Evolutionary conservation across 805 yeast species (phyloP), one percentile per base, ranked within the genome.

Genomic region (Kuraishia borneana): DNA sequence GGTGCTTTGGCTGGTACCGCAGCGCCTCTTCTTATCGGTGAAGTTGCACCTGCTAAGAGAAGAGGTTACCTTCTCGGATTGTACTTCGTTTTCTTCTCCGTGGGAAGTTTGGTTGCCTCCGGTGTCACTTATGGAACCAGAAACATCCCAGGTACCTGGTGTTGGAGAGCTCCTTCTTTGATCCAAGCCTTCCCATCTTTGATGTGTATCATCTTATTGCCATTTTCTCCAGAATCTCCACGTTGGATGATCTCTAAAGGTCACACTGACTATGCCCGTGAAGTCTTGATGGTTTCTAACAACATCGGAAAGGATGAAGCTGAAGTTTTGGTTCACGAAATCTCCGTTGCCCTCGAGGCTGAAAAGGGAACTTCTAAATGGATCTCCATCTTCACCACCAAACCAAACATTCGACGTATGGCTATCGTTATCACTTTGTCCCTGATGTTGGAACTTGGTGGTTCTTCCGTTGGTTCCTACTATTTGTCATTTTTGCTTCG

Each of bases 191-290:
- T 46, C 13, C 54, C 57, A 3, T 44, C 60, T 5, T 31, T 42
- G 20, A 31, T 50, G 7, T 34, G 46, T 4, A 13, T 47, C 13
- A 40, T 42, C 3, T 33, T 41, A 34, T 38, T 47, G 23, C 37
- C 34, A 9, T 41, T 46, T 30, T 43, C 45, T 19, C 55, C 57
- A 4, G 62, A 56, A 39, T 42, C 49, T 25, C 49, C 47, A 10
- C 42, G 44, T 20, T 43, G 32, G 21, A 19, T 45, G 29, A 33
- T 45, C 26, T 36, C 42, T 3, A 58, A 63, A 34, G 77, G 77
- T 3, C 53, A 65, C 34, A 73, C 73, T 43, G 68, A 49, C 19
- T 68, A 59, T 39, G 76, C 76, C 2, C 47, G 63, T n/a, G 58
- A 53, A 20, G 54, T 58, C 3, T 40, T 51, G 32, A 17, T 34